Base-by-base conservation (phyloP, 306 rosid species). In the Senna tora region DNA sequence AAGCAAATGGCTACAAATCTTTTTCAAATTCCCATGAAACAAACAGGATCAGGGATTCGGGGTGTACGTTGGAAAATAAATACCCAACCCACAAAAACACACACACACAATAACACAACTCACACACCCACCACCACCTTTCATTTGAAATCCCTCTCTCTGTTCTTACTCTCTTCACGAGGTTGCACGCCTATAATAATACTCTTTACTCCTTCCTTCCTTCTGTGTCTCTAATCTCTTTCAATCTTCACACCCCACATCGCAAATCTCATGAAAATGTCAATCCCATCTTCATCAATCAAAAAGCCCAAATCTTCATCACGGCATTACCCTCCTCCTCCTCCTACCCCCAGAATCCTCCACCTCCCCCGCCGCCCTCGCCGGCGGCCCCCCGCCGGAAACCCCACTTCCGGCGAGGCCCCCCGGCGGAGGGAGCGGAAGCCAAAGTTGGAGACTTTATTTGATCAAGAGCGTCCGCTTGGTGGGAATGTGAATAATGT, bases 71-170 rank as follows among this genome's bases (percentile, higher is more conserved):
- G 70, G 67, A 10, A 41, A 43, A 77, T 66, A 77, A 60, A 73
- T 73, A 67, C 51, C 61, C 32, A 33, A 22, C 30, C 30, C 30
- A 25, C 30, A 36, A 3, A 36, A 5, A 36, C 39, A 36, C 39
- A 4, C 39, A 36, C 39, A 36, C 39, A n/a, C n/a, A n/a, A n/a
- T n/a, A n/a, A n/a, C n/a, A n/a, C n/a, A n/a, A n/a, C n/a, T n/a
- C n/a, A n/a, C n/a, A n/a, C n/a, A n/a, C n/a, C n/a, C n/a, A n/a
- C n/a, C n/a, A n/a, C n/a, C n/a, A n/a, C n/a, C n/a, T n/a, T n/a
- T n/a, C n/a, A n/a, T 93, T 93, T 90, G 90, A 90, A 93, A 88
- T 93, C 92, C 46, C 85, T n/a, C n/a, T n/a, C n/a, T n/a, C n/a
- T 90, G 92, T 78, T 81, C 69, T 81, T 86, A 64, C 96, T 28